phyloP scores from a whole-genome alignment of 257 asterid genomes.

The Solanum medicagineum region DNA sequence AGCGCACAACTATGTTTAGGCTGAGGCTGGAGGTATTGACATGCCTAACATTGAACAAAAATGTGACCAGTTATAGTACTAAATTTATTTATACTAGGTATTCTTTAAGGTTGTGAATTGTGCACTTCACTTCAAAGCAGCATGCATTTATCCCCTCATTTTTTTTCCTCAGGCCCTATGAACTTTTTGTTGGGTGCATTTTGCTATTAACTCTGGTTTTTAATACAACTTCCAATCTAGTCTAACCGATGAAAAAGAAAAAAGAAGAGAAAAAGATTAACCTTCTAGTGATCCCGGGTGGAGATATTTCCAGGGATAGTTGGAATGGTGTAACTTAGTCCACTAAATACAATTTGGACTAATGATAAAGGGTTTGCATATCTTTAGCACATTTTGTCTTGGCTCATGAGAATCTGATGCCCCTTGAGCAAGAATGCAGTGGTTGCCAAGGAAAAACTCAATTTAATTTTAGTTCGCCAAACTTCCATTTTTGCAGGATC shows the following conservation, averaged over 20 bases:
- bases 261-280: not conserved
- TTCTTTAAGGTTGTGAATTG: not conserved
- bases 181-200: not conserved
- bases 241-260: not conserved
- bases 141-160: not conserved
- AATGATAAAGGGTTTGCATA: not conserved
- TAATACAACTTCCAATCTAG: not conserved
- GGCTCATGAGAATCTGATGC: not conserved
- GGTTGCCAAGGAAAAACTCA: not conserved
- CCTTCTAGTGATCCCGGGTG: not conserved
- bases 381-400: not conserved
- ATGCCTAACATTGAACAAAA: not conserved
- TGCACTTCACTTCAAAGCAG: not conserved
- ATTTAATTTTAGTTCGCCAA: not conserved
- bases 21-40: not conserved
- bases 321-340: not conserved
- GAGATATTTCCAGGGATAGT: not conserved
- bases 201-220: not conserved
- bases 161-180: not conserved
- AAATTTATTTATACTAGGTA: not conserved
- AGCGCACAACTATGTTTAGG: not conserved
- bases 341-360: not conserved
- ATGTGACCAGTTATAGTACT: not conserved
- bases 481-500: constrained; percentile 37
- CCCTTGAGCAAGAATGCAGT: not conserved